A percentile compares a stretch with the other conserved stretches of the same genome.
phyloP scores from a whole-genome alignment of 2,329 filamentous ascomycete species.

The Apiospora marii region DNA sequence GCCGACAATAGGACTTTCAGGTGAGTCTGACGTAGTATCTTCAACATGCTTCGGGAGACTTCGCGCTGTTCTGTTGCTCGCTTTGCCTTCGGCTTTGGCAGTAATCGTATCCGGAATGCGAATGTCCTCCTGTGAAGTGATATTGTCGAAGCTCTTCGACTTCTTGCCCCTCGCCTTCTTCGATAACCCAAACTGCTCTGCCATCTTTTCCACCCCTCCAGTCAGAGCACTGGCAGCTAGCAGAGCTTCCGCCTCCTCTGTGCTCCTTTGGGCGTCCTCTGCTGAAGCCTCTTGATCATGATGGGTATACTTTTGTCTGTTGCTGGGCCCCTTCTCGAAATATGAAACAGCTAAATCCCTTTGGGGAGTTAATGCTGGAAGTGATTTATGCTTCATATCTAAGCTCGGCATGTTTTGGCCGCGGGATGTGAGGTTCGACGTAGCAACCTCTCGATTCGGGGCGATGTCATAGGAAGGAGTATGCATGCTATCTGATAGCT shows the following conservation, averaged over 20 bases:
- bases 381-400: not conserved
- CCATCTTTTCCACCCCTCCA: slow-evolving; percentile 45
- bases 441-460: no score
- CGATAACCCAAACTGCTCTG: slow-evolving; percentile 44
- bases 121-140: slow-evolving; percentile 47
- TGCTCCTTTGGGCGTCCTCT: slow-evolving; percentile 23
- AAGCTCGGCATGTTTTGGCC: not conserved
- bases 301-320: not conserved
- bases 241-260: not conserved
- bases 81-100: slow-evolving; percentile 37
- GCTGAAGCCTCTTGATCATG: slow-evolving; percentile 5
- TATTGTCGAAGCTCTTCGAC: slow-evolving; percentile 49
- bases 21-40: slow-evolving; percentile 24
- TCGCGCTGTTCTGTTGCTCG: slow-evolving; percentile 31
- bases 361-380: slow-evolving; percentile 2
- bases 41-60: slow-evolving; percentile 25
- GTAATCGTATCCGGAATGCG: slow-evolving; percentile 36
- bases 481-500: not conserved
- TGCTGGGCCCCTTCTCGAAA: slow-evolving; percentile 27
- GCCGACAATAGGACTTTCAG: slow-evolving; percentile 29
- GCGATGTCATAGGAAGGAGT: not conserved
- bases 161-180: slow-evolving; percentile 47
- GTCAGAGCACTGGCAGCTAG: slow-evolving; percentile 30
- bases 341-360: slow-evolving; percentile 29
- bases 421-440: not conserved